Base-by-base conservation (phyloP, 2,329 filamentous ascomycete species). In the Alternaria rosae region DNA sequence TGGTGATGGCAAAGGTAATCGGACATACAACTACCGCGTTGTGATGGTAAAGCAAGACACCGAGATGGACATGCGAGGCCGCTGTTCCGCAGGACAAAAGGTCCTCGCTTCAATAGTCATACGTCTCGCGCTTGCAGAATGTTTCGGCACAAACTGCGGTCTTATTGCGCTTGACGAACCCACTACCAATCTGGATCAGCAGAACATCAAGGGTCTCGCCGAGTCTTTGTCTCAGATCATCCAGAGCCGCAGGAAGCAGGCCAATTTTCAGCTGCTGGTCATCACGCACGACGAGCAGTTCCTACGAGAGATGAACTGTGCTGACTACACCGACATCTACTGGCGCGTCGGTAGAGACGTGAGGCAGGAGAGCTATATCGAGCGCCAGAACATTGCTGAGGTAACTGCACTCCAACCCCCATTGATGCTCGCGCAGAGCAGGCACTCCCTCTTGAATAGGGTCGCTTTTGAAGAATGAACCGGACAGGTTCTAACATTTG, bases 271-370 rank as follows among this genome's bases (percentile, higher is more conserved):
- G 83, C 88, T 99, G 58, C 95, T 99, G 75, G 92, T 99, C 74
- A 99, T 99, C 79, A 99, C 95, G 5, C 95, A 99, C 84, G 95
- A 99, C 81, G 96, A 98, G 82, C 93, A 97, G 74, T 99, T 99
- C 74, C 77, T 99, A 75, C 87, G 91, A 57, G 89, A 93, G 75
- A 99, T 99, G 95, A 90, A 93, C 70, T 97, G 93, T 78, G 90
- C 89, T 23, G 94, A 99, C 70, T 98, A 97, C 76, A 92, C 91
- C 67, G 95, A 98, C 79, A 89, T 90, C 67, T 99, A 97, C 78
- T 98, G 92, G 81, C 88, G 93, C 5, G 92, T 99, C 11, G 91
- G 87, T 64, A 86, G 95, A 54, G 91, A 97, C 75, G 88, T 91
- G 70, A 88, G 87, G 71, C 94, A 97, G 82, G 94, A 97, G 78